phyloP scores from a whole-genome alignment of 2,329 filamentous ascomycete genomes.

The Metarhizium album region DNA sequence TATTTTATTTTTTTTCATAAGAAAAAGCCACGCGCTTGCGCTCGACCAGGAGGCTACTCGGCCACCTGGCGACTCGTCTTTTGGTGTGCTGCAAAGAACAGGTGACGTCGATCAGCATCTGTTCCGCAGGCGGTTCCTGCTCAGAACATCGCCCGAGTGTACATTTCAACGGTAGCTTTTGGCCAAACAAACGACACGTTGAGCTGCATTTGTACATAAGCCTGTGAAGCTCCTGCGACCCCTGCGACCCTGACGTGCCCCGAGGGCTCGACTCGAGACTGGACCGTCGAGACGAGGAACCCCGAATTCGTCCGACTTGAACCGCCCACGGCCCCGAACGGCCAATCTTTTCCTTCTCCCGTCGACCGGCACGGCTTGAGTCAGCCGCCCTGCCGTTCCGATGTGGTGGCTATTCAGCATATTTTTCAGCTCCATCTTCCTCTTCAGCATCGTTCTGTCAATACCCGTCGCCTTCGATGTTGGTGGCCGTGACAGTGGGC shows the following conservation, averaged over 20 bases:
- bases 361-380: slow-evolving; percentile 8
- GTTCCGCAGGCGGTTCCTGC: slow-evolving; percentile 2
- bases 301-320: neutral
- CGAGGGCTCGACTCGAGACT: neutral
- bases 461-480: slow-evolving; percentile 98
- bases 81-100: slow-evolving; percentile 1
- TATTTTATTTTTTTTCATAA: no score
- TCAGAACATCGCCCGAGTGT: neutral
- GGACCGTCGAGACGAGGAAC: neutral
- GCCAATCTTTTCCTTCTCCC: neutral
- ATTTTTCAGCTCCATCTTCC: slow-evolving; percentile 72
- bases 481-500: slow-evolving; percentile 83
- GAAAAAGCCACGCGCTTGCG: slow-evolving; percentile 5
- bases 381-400: slow-evolving; percentile 25
- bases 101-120: slow-evolving; percentile 6
- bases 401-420: slow-evolving; percentile 80
- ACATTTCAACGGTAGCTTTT: no score
- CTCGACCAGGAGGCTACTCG: neutral
- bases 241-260: no score
- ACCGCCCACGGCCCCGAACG: neutral
- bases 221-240: neutral
- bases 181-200: neutral
- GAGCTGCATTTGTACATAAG: neutral
- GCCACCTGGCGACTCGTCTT: neutral
- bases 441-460: slow-evolving; percentile 85